Evolutionary conservation across 352 stramenopile species (phyloP).

Genomic region (Plasmopara muralis): DNA sequence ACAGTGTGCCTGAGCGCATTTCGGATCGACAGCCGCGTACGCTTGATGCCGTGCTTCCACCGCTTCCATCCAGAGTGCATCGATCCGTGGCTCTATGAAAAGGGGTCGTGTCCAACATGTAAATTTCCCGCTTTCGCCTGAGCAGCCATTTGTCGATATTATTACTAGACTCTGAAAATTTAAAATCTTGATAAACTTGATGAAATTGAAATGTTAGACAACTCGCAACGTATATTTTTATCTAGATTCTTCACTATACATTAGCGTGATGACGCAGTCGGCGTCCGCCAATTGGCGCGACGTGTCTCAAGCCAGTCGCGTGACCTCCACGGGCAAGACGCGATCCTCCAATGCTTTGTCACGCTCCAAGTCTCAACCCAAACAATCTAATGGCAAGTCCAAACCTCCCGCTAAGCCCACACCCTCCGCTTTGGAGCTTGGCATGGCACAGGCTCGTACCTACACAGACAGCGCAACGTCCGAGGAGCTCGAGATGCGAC

Average conservation of each 20-base stretch:
- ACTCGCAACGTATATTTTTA: too few relatives aligned
- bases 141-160: conserved; percentile 1
- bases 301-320: conserved; percentile 13
- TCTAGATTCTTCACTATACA: neutral
- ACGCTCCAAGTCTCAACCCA: conserved; percentile 49
- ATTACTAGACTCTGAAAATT: too few relatives aligned
- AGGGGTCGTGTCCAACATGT: conserved; percentile 70
- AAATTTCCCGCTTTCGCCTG: conserved; percentile 64
- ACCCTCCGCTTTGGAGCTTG: conserved; percentile 22
- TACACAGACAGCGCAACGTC: conserved; percentile 27
- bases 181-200: too few relatives aligned
- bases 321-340: conserved; percentile 10
- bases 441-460: conserved; percentile 31
- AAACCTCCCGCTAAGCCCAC: conserved; percentile 14
- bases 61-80: conserved; percentile 72
- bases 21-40: conserved; percentile 30
- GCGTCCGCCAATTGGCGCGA: conserved; percentile 31
- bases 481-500: conserved; percentile 41
- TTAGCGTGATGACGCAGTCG: conserved; percentile 24
- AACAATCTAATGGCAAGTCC: conserved; percentile 35
- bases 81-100: conserved; percentile 66
- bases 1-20: conserved; percentile 62
- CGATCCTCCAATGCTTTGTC: conserved; percentile 4
- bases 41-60: conserved; percentile 76
- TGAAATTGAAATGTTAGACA: too few relatives aligned